Evolutionary conservation across 169 alveolate genomes (phyloP), one percentile per base, ranked within the genome.

Genomic region (Eimeria necatrix): DNA sequence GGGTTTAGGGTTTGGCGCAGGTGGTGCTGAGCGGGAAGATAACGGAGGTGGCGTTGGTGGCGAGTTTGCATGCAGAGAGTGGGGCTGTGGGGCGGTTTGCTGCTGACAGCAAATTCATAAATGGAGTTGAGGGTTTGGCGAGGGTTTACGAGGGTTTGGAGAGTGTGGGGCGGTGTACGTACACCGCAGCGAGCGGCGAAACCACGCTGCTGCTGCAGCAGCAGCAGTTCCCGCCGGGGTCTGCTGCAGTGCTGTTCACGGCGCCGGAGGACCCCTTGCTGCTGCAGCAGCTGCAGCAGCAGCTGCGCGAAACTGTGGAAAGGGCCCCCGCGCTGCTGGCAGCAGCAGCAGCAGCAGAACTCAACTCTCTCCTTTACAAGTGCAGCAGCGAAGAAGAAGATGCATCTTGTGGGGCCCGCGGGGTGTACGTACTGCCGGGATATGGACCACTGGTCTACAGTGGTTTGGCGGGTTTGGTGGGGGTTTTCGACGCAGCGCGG

Each of bases 371-470:
- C 4, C 94, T 98, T 16, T 98, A 86, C 91, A 96, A 97, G 53
- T 97, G 99, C 64, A 96, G 97, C n/a, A 94, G 74, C 60, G 99
- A 98, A 90, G 99, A 98, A 86, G 81, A 85, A 60, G 99, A 97
- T 78, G 90, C 96, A 41, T 93, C 97, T 9, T 51, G 83, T 16
- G 98, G 98, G 20, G 81, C 61, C 51, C 95, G 98, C 91, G 98
- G 99, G 10, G 96, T 91, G 8, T 96, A 95, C 81, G 88, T 87
- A n/a, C 84, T 96, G 5, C 94, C 95, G 22, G 96, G 95, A 46
- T 48, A 95, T 59, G 98, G 98, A 48, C 90, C 93, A 32, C 94
- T 98, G 22, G 93, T 84, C 8, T 98, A 98, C 96, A 98, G 98
- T 24, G 99, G 99, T 18, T 93, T 98, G 46, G 96, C 97, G 16